Evolutionary conservation across 305 asterid genomes (phyloP).

Genomic region (Andrographis paniculata): DNA sequence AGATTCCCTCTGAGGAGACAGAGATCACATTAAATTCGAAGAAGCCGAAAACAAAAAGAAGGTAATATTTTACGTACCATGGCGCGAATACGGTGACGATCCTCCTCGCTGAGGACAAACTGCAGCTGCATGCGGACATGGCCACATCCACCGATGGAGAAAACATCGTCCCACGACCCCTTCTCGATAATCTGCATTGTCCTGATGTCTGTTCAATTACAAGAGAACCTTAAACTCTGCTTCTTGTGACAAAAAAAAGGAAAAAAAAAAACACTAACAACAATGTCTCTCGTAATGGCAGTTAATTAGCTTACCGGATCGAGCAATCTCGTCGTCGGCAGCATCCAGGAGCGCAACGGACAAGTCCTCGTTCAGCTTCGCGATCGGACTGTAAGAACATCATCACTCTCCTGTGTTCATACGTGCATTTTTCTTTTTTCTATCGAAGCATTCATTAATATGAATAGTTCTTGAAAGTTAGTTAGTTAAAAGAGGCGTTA

Average conservation of each 20-base stretch:
- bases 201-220: slow-evolving; percentile 45
- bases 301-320: slow-evolving; percentile 36
- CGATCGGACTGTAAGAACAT: slow-evolving; percentile 62
- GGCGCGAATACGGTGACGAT: slow-evolving; percentile 53
- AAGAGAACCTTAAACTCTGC: slow-evolving; percentile 5
- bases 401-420: slow-evolving; percentile 6
- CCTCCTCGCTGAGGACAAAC: slow-evolving; percentile 67
- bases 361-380: slow-evolving; percentile 58
- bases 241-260: background rate
- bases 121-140: slow-evolving; percentile 70
- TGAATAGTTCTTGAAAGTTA: too few relatives aligned
- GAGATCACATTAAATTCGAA: slow-evolving; percentile 1
- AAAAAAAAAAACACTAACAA: background rate
- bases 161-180: slow-evolving; percentile 74
- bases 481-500: slow-evolving; percentile 28
- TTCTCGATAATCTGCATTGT: slow-evolving; percentile 69
- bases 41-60: background rate
- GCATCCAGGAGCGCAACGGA: slow-evolving; percentile 66
- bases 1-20: slow-evolving; percentile 61
- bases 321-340: slow-evolving; percentile 62
- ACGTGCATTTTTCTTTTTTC: too few relatives aligned
- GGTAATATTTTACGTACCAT: slow-evolving; percentile 29
- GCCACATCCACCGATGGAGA: slow-evolving; percentile 57
- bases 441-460: too few relatives aligned
- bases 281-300: background rate